Evolutionary conservation across 202 grass and related monocot genomes (phyloP), one percentile per base, ranked within the genome.

Genomic region (Setaria italica): DNA sequence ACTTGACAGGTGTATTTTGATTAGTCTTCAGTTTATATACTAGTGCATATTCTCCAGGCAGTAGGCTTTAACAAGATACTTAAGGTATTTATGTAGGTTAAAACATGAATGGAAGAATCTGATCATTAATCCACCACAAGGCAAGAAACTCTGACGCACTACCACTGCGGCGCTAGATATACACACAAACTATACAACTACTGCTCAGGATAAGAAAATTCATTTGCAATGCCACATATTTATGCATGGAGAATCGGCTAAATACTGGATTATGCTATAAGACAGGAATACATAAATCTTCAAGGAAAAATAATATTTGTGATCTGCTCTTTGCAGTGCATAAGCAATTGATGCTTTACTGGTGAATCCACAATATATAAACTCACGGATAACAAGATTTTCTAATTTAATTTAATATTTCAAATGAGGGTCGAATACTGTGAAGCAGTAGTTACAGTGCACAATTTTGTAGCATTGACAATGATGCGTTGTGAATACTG

Each of bases 121-220:
- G 39, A 72, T 50, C 35, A 4, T 9, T 45, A 53, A 20, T 71
- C 8, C 16, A 78, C 30, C 13, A 42, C 74, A 76, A 64, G 5
- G 7, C 49, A 5, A n/a, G 62, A 15, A 79, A 45, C 30, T 48
- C 34, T 64, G 78, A 67, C 67, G 50, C 62, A 85, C 3, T 48
- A 77, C 1, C 51, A 81, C 7, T 0, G 1, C 17, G 1, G 56
- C 16, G 35, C 4, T 46, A 78, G 0, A 75, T 19, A 68, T 2
- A 47, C 19, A 39, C 1, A 60, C 4, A 3, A 70, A 60, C 14
- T 55, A 12, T 72, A 59, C 2, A 49, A 74, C 33, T 1, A 0
- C 30, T 7, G 32, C 13, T 74, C 37, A 48, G 48, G 50, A 55
- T 47, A 57, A 57, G 56, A 0, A 8, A 56, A 2, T 32, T 12